Percentiles rank a stretch among this genome's conserved stretches.
These are phyloP conservation scores for Lathyrus tuberosus DNA, from an alignment of 306 rosid genomes.

Conservation along the genomic window DNA sequence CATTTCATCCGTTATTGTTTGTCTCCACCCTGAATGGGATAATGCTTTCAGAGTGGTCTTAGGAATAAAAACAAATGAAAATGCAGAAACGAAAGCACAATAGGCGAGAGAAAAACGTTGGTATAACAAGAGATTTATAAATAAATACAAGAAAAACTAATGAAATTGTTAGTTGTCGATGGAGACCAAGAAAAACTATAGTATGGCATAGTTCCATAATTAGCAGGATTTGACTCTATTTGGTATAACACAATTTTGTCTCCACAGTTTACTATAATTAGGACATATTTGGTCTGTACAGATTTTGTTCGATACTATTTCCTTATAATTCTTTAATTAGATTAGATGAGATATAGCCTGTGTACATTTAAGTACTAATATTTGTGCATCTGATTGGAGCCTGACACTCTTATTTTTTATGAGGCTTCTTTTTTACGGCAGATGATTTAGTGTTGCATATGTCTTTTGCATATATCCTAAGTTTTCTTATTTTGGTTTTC, in stretches of 20 bases:
- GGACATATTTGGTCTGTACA: background rate
- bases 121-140: no score
- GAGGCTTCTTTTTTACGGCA: background rate
- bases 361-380: background rate
- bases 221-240: background rate
- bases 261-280: background rate
- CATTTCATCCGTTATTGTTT: no score
- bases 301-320: background rate
- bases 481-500: constrained; percentile 1
- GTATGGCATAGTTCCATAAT: background rate
- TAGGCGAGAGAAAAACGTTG: no score
- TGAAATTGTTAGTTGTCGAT: no score
- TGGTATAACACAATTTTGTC: background rate
- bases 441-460: background rate
- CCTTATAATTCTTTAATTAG: background rate
- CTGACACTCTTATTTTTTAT: background rate
- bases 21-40: no score
- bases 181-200: no score
- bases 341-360: background rate
- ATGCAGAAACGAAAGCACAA: no score
- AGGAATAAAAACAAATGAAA: no score
- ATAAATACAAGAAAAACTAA: no score
- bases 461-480: background rate
- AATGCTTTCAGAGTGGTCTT: no score
- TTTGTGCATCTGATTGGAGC: constrained; percentile 24